A percentile compares a stretch with the other conserved stretches of the same genome.
Evolutionary conservation across 169 alveolate genomes (phyloP).

Genomic region (Plasmodium adleri): DNA sequence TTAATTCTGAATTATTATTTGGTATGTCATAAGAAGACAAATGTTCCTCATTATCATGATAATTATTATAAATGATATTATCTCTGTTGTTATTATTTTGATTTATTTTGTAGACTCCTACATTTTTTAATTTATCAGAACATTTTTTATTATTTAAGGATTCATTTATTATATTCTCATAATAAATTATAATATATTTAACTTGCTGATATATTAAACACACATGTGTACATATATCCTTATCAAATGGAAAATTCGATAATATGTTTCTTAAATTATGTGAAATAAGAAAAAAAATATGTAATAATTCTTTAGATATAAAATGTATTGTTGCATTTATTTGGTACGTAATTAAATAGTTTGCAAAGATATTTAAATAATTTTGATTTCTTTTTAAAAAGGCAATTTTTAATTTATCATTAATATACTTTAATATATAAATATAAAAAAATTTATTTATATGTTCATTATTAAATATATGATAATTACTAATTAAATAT

Average conservation of each 20-base stretch:
- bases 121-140: neutral
- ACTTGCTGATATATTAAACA: conserved; percentile 70
- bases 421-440: conserved; percentile 46
- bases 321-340: conserved; percentile 53
- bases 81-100: too few relatives aligned
- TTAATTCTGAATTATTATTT: too few relatives aligned
- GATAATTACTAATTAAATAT: conserved; percentile 66
- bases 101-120: too few relatives aligned
- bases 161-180: conserved; percentile 25
- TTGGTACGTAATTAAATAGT: conserved; percentile 58
- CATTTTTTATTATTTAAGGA: conserved; percentile 14
- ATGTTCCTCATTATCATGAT: too few relatives aligned
- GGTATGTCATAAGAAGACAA: too few relatives aligned
- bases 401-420: conserved; percentile 48
- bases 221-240: conserved; percentile 77
- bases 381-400: conserved; percentile 76
- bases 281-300: conserved; percentile 44
- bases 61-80: too few relatives aligned
- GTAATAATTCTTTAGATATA: conserved; percentile 25
- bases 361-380: conserved; percentile 74
- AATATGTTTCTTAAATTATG: conserved; percentile 72
- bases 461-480: conserved; percentile 21
- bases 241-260: conserved; percentile 73
- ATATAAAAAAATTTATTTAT: conserved; percentile 28
- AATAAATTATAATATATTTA: conserved; percentile 45